Percentiles rank a stretch among this genome's conserved stretches.
Conservation (phyloP, 768 basidiomycete genomes). For the Kwoniella botswanensis region DNA sequence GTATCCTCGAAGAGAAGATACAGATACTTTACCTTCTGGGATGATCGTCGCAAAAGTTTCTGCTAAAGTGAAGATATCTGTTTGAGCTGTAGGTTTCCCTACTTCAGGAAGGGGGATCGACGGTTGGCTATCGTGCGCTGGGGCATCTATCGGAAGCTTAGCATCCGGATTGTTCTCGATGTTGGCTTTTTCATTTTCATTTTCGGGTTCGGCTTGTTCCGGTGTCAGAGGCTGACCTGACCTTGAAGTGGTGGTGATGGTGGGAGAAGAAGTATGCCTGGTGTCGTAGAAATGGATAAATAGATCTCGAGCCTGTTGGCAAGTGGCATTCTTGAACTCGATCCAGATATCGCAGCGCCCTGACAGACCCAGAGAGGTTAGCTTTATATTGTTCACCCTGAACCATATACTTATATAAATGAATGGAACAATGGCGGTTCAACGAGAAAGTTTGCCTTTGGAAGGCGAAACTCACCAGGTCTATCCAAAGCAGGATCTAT, state of each 20-base stretch:
- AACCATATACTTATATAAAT: too few relatives aligned
- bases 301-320: conserved; percentile 61
- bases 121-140: too few relatives aligned
- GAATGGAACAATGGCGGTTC: too few relatives aligned
- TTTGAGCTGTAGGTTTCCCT: too few relatives aligned
- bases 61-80: conserved; percentile 61
- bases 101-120: not conserved
- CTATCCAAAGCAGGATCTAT: conserved; percentile 12
- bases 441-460: too few relatives aligned
- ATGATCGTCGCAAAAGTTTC: conserved; percentile 65
- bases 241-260: too few relatives aligned
- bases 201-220: not conserved
- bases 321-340: conserved; percentile 79
- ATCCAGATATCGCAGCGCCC: conserved; percentile 80
- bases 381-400: too few relatives aligned
- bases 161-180: too few relatives aligned
- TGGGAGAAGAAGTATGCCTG: not conserved
- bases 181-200: too few relatives aligned
- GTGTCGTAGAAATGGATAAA: conserved; percentile 35
- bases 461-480: conserved; percentile 2
- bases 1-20: conserved; percentile 86
- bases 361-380: not conserved
- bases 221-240: not conserved
- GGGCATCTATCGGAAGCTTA: too few relatives aligned
- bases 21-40: conserved; percentile 70